Percentiles rank a stretch among this genome's conserved stretches.
Evolutionary conservation across 768 basidiomycete genomes (phyloP).

Genomic region (Lanmaoa pseudosensibilis): DNA sequence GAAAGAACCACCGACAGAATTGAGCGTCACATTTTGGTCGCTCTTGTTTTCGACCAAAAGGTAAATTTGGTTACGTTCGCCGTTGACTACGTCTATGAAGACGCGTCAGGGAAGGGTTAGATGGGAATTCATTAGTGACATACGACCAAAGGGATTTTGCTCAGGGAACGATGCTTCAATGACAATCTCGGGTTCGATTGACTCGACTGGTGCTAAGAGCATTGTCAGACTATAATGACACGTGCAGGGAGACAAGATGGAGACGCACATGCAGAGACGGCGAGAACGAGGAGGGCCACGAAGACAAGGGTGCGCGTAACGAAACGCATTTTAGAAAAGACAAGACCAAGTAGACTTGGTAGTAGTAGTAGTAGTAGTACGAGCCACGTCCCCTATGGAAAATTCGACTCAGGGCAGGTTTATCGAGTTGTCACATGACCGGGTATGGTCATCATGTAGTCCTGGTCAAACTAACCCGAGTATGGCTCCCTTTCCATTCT

Average conservation of each 20-base stretch:
- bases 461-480: background rate
- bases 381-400: conserved; percentile 30
- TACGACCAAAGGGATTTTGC: conserved; percentile 74
- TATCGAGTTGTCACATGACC: conserved; percentile 17
- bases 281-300: conserved; percentile 29
- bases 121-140: conserved; percentile 29
- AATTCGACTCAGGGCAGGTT: conserved; percentile 29
- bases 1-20: conserved; percentile 65
- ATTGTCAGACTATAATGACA: conserved; percentile 3
- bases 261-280: conserved; percentile 32
- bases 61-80: conserved; percentile 69
- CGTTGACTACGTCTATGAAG: conserved; percentile 74
- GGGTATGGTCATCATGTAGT: background rate
- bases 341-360: background rate
- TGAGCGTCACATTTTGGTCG: conserved; percentile 66
- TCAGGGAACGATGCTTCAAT: conserved; percentile 63
- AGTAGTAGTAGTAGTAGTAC: background rate
- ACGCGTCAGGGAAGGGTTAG: conserved; percentile 14
- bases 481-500: conserved; percentile 36
- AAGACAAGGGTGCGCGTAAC: conserved; percentile 29
- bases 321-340: conserved; percentile 34
- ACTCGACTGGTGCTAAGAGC: conserved; percentile 28
- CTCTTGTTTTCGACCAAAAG: conserved; percentile 76
- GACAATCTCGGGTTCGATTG: conserved; percentile 53
- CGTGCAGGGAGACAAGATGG: background rate